Percentiles rank a stretch among this genome's conserved stretches.
These are phyloP conservation scores for Botryotinia globosa DNA, from an alignment of 2,329 filamentous ascomycete species.

Conservation along the genomic window DNA sequence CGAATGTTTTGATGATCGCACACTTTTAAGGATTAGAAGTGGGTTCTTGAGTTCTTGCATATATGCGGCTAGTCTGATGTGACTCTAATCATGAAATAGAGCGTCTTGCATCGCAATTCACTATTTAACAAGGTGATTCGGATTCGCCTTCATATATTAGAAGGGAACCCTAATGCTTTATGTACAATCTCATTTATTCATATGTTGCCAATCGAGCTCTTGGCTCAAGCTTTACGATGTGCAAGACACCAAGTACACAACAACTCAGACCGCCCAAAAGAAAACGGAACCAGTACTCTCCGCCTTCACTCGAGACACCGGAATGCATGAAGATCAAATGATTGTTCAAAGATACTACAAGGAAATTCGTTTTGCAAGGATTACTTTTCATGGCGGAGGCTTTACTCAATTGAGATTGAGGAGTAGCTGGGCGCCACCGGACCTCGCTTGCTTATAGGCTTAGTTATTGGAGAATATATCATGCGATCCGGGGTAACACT, in stretches of 20 bases:
- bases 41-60: not conserved
- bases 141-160: not conserved
- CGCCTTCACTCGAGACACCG: not conserved
- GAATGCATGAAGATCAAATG: not conserved
- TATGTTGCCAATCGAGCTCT: not conserved
- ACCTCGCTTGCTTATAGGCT: not conserved
- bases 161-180: not conserved
- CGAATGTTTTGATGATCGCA: not conserved
- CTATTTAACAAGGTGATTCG: not conserved
- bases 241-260: not conserved
- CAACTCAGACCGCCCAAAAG: not conserved
- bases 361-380: not conserved
- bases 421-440: not conserved
- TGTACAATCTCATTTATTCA: not conserved
- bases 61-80: not conserved
- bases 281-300: not conserved
- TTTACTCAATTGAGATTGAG: not conserved
- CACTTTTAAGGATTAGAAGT: not conserved
- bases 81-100: not conserved
- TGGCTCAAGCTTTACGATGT: not conserved
- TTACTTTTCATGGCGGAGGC: not conserved
- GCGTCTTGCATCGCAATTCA: not conserved
- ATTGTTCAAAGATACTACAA: not conserved
- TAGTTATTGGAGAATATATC: not conserved
- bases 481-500: not conserved